Conservation (phyloP, 2,329 filamentous ascomycete genomes). For the Coniochaeta pulveracea region DNA sequence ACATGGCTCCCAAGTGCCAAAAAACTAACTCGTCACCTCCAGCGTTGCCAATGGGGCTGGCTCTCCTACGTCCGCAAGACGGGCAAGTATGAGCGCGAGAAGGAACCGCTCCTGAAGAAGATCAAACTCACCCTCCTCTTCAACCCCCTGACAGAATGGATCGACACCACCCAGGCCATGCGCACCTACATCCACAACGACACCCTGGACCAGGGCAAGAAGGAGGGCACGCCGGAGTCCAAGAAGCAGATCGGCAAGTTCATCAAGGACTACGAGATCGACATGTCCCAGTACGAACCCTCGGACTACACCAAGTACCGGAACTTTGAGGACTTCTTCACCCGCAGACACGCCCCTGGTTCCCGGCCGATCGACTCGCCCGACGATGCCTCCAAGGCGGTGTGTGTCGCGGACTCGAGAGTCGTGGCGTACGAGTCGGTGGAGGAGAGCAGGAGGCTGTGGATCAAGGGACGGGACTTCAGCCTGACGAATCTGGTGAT, state of each 20-base stretch:
- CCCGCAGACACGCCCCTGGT: slow-evolving; percentile 18
- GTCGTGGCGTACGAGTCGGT: slow-evolving; percentile 23
- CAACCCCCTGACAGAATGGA: slow-evolving; percentile 27
- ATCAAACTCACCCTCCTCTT: slow-evolving; percentile 27
- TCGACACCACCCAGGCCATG: slow-evolving; percentile 23
- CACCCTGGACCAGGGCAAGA: slow-evolving; percentile 18
- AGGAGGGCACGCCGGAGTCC: slow-evolving; percentile 18
- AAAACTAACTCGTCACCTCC: no score
- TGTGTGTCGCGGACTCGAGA: slow-evolving; percentile 24
- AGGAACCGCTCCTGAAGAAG: slow-evolving; percentile 26
- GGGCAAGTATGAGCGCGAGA: slow-evolving; percentile 22
- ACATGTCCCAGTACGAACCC: slow-evolving; percentile 25
- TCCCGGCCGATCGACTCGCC: slow-evolving; percentile 17
- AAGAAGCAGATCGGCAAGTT: slow-evolving; percentile 23
- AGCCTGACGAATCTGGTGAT: slow-evolving; percentile 25
- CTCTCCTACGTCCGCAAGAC: no score
- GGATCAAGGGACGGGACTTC: slow-evolving; percentile 32
- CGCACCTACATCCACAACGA: slow-evolving; percentile 24
- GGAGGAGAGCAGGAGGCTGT: slow-evolving; percentile 19
- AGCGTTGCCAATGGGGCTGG: no score
- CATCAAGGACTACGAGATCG: slow-evolving; percentile 22
- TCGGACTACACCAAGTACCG: slow-evolving; percentile 20
- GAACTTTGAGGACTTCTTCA: slow-evolving; percentile 27
- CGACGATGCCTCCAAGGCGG: slow-evolving; percentile 16
- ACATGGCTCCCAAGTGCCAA: no score